These are phyloP conservation scores for Suillus subalutaceus DNA, from an alignment of 768 basidiomycete species.

Conservation along the genomic window DNA sequence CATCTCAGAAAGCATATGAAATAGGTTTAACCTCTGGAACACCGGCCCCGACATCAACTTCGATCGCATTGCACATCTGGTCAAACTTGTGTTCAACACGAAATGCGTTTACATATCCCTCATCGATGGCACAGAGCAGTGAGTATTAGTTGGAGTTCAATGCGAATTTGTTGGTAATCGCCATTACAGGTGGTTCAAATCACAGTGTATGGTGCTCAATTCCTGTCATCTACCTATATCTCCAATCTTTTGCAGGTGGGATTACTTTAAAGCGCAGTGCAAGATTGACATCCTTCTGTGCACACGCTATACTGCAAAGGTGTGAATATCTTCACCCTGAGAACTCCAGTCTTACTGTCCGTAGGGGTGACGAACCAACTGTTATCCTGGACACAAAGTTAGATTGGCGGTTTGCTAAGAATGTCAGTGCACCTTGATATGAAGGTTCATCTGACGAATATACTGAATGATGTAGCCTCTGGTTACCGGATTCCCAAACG, in stretches of 20 bases:
- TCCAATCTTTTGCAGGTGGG: conserved; percentile 41
- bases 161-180: background rate
- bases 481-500: conserved; percentile 63
- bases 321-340: conserved; percentile 27
- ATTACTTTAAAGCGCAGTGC: conserved; percentile 46
- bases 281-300: conserved; percentile 75
- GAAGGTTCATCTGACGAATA: conserved; percentile 4
- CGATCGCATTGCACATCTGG: conserved; percentile 90
- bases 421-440: conserved; percentile 50
- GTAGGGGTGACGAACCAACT: conserved; percentile 83
- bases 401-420: conserved; percentile 90
- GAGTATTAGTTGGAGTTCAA: conserved; percentile 34
- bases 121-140: conserved; percentile 86
- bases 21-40: conserved; percentile 87
- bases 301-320: conserved; percentile 82
- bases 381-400: conserved; percentile 75
- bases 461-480: conserved; percentile 54
- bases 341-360: conserved; percentile 3
- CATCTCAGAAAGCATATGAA: conserved; percentile 9
- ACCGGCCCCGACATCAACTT: conserved; percentile 88
- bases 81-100: conserved; percentile 90
- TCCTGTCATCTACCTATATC: background rate
- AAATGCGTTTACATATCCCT: conserved; percentile 83
- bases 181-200: conserved; percentile 79
- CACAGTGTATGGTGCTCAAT: conserved; percentile 64